Conservation (phyloP, 805 yeast genomes). For the Spathaspora girioi region DNA sequence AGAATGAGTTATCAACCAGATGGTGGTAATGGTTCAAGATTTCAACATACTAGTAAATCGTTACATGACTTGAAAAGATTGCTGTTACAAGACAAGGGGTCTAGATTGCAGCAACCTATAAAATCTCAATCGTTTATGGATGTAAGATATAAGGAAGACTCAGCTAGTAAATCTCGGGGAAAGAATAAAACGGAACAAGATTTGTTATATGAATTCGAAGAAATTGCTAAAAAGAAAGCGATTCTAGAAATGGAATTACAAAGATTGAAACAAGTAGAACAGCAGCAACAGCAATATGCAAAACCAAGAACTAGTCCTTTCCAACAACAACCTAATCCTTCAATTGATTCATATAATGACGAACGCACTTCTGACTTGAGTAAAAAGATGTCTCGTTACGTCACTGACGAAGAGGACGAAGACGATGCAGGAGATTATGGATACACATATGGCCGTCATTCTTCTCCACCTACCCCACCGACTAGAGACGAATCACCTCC, state of each 20-base stretch:
- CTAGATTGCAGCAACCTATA: not conserved
- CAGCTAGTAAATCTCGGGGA: not conserved
- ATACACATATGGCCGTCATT: slow-evolving; percentile 4
- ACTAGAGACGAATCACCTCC: slow-evolving; percentile 23
- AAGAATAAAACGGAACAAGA: slow-evolving; percentile 3
- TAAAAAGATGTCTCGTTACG: slow-evolving; percentile 22
- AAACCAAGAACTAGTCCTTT: slow-evolving; percentile 1
- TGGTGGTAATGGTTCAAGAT: slow-evolving; percentile 3
- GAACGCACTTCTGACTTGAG: slow-evolving; percentile 37
- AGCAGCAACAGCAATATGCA: not conserved
- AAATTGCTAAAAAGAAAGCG: slow-evolving; percentile 30
- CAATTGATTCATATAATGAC: slow-evolving; percentile 32
- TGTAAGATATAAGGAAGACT: slow-evolving; percentile 2
- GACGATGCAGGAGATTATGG: slow-evolving; percentile 10
- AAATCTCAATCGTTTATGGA: slow-evolving; percentile 18
- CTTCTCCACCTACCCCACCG: slow-evolving; percentile 34
- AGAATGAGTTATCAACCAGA: slow-evolving; percentile 13
- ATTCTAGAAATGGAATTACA: slow-evolving; percentile 38
- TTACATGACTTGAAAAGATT: slow-evolving; percentile 9
- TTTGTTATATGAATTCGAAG: slow-evolving; percentile 20
- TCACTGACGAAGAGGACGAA: slow-evolving; percentile 19
- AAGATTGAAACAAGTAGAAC: slow-evolving; percentile 28
- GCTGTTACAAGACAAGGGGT: slow-evolving; percentile 9
- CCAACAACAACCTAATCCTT: slow-evolving; percentile 8
- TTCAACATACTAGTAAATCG: slow-evolving; percentile 1